phyloP scores from a whole-genome alignment of 208 protist species.

The Crithidia fasciculata region DNA sequence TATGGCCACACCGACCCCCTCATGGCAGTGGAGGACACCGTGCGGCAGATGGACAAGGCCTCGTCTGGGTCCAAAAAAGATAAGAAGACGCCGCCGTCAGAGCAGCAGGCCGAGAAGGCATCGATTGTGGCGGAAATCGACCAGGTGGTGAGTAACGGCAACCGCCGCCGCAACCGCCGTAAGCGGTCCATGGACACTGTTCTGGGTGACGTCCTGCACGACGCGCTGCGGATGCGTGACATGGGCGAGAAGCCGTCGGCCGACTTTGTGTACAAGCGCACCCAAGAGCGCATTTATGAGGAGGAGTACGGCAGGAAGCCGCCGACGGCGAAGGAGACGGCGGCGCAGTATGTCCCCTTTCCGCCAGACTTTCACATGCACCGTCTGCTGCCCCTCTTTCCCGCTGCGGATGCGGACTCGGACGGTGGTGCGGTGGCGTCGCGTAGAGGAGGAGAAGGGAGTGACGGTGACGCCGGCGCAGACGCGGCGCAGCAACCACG shows the following conservation, averaged over 20 bases:
- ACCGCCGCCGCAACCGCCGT: slow-evolving; percentile 59
- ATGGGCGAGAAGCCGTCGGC: slow-evolving; percentile 76
- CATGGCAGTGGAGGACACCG: slow-evolving; percentile 35
- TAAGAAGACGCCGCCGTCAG: background rate
- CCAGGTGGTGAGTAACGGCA: slow-evolving; percentile 22
- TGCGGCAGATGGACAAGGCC: slow-evolving; percentile 7
- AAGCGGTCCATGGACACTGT: slow-evolving; percentile 72
- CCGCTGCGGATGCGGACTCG: background rate
- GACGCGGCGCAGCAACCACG: background rate
- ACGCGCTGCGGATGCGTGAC: slow-evolving; percentile 78
- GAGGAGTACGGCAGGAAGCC: slow-evolving; percentile 82
- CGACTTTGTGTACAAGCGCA: slow-evolving; percentile 88
- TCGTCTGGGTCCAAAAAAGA: background rate
- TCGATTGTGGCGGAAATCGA: slow-evolving; percentile 25
- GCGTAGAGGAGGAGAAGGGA: background rate
- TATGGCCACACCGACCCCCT: slow-evolving; percentile 61
- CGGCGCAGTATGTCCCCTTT: slow-evolving; percentile 75
- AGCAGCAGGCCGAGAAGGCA: background rate
- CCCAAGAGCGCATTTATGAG: slow-evolving; percentile 87
- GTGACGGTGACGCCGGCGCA: background rate
- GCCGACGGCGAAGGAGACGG: slow-evolving; percentile 64
- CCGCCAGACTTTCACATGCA: slow-evolving; percentile 72
- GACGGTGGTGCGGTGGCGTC: background rate
- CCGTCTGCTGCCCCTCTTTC: slow-evolving; percentile 59
- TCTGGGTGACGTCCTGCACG: slow-evolving; percentile 83